Evolutionary conservation across 768 basidiomycete species (phyloP), one percentile per base, ranked within the genome.

Genomic region (Tulasnella sp.): DNA sequence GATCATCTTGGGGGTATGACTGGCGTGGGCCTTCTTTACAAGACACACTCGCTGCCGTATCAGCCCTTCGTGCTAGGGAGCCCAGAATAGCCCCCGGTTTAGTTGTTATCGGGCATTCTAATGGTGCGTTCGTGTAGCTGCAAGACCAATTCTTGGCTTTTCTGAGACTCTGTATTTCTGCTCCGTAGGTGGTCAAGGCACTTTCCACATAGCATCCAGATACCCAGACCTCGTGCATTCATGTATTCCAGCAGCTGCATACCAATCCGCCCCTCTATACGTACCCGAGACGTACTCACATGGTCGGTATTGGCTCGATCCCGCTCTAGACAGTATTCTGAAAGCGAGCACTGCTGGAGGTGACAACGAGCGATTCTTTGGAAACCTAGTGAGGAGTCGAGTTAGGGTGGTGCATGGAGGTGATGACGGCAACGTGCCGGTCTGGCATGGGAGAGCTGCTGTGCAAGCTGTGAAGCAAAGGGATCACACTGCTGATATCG

Each of bases 1-100:
- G 83, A 53, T 92, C 86, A 1, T 78, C 84, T 25, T 94, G 92
- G 92, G 92, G 92, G 0, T 75, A 92, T 45, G 92, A 96, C 69
- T 94, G 92, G 92, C 92, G 90, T 65, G 92, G 91, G 0, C 82
- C 83, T 3, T 90, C 87, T 65, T 74, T 83, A 10, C 68, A 70
- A 12, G 88, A 92, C 66, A 84, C 79, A 0, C 87, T 85, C 78
- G 69, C 67, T 12, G 71, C 81, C 1, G 70, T 90, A 4, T 76
- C 78, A 25, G 80, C 83, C 2, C 71, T 74, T 79, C 44, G 61
- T 66, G 29, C 12, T 64, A 0, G 63, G 73, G 27, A 74, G 76
- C 2, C 74, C 73, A 15, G 27, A 11, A 27, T 57, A 4, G 43
- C 44, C 1, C 21, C 25, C 2, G 30, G 17, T 22, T 78, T 81